Base-by-base conservation (phyloP, 768 basidiomycete species). In the Hebeloma cylindrosporum region DNA sequence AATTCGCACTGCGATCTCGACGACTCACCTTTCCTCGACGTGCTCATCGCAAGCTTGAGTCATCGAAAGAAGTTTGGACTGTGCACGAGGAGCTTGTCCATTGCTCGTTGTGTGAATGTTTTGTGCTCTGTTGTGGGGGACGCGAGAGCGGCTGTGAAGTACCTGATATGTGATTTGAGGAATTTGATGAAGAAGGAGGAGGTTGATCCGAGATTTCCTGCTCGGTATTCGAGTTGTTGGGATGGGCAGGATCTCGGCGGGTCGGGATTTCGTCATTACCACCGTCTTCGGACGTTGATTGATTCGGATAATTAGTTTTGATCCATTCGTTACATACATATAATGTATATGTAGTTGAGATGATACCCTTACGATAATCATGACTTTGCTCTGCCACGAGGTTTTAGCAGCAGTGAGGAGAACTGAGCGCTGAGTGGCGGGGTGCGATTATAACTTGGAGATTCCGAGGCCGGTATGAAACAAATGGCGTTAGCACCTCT, bases 11-110 rank as follows among this genome's bases (percentile, higher is more conserved):
- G 36, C 37, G 66, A 71, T 42, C 56, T 69, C 32, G 71, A 71
- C 48, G 70, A 73, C 47, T 71, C 70, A 7, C 58, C 66, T 13
- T 73, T 71, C 48, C 57, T 73, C 31, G 70, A 73, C 29, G 70
- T 73, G 3, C 55, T 70, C 11, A 51, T 60, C 14, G 54, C 63
- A 7, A 62, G 59, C 32, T 51, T 73, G 13, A 56, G 53, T 36
- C 58, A 64, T 32, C 60, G 71, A 1, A 54, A 57, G 11, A 56
- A 45, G 27, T 63, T 63, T 36, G 56, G 52, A 16, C 38, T 63
- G 7, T 54, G 50, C 28, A 39, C 68, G 9, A 61, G 69, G 25
- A 71, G 68, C 41, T 43, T 71, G n/a, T 66, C 65, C 26, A 57
- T 73, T 38, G 59, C 67, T 4, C 55, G 57, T 2, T 71, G 70